Conservation (phyloP, 1,139 yeast genomes). For the Zygotorulaspora mrakii region DNA sequence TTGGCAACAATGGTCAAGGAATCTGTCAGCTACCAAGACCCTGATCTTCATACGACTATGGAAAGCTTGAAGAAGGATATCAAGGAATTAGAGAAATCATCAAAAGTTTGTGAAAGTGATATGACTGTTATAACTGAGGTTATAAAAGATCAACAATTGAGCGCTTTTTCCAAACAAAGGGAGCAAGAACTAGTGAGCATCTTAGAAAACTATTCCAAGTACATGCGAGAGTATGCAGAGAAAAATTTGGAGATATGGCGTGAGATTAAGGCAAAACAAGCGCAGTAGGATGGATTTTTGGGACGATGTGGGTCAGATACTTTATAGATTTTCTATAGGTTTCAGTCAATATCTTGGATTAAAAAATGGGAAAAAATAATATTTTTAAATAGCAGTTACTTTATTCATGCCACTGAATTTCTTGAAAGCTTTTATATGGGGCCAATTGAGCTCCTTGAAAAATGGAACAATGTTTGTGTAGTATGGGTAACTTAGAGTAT, state of each 20-base stretch:
- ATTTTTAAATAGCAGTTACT: slow-evolving; percentile 21
- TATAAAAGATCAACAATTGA: slow-evolving; percentile 31
- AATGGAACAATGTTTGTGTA: slow-evolving; percentile 73
- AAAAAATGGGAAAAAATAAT: background rate
- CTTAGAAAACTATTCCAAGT: slow-evolving; percentile 29
- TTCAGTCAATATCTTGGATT: background rate
- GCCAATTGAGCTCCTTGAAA: slow-evolving; percentile 72
- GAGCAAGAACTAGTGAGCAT: slow-evolving; percentile 30
- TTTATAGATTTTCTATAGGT: slow-evolving; percentile 3
- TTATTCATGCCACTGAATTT: slow-evolving; percentile 31
- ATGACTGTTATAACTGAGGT: slow-evolving; percentile 34
- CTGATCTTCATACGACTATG: slow-evolving; percentile 26
- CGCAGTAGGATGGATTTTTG: slow-evolving; percentile 3
- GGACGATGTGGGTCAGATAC: too few species aligned
- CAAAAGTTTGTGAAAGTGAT: slow-evolving; percentile 35
- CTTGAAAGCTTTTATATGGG: slow-evolving; percentile 41
- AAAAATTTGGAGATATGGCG: slow-evolving; percentile 39
- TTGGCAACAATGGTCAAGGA: slow-evolving; percentile 38
- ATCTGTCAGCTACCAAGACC: slow-evolving; percentile 34
- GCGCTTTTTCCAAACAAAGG: slow-evolving; percentile 29
- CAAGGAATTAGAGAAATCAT: slow-evolving; percentile 34
- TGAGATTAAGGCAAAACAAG: slow-evolving; percentile 30
- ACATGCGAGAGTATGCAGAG: slow-evolving; percentile 35
- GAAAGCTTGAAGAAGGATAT: slow-evolving; percentile 33
- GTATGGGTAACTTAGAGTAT: slow-evolving; percentile 68